A percentile compares a stretch with the other conserved stretches of the same genome.
Conservation (phyloP, 768 basidiomycete genomes). For the Leccinum uliginosum region DNA sequence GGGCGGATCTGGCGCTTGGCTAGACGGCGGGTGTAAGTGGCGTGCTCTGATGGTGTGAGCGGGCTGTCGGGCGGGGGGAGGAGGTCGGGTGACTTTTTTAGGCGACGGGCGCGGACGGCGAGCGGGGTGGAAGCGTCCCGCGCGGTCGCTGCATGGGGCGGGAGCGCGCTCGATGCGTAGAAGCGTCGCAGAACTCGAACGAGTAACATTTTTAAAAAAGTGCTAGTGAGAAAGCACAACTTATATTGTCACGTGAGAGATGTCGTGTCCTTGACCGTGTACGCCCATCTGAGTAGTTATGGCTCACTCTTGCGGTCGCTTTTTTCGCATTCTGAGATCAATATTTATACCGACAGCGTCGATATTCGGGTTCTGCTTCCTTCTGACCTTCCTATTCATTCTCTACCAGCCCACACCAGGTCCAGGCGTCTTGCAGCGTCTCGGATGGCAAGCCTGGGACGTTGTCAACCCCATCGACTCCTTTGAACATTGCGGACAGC, state of each 20-base stretch:
- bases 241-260: no score
- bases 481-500: neutral
- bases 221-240: no score
- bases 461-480: slow-evolving; percentile 37
- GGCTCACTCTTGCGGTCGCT: slow-evolving; percentile 37
- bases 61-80: slow-evolving; percentile 40
- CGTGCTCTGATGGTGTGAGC: slow-evolving; percentile 61
- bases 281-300: slow-evolving; percentile 14
- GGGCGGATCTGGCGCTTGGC: slow-evolving; percentile 47
- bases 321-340: slow-evolving; percentile 50
- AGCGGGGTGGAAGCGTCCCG: slow-evolving; percentile 68
- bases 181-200: slow-evolving; percentile 34
- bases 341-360: slow-evolving; percentile 56
- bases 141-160: slow-evolving; percentile 41
- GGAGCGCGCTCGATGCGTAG: slow-evolving; percentile 48
- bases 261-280: no score
- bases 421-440: slow-evolving; percentile 61
- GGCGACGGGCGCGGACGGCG: slow-evolving; percentile 67
- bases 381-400: slow-evolving; percentile 74
- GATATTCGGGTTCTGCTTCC: slow-evolving; percentile 60
- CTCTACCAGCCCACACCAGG: slow-evolving; percentile 77
- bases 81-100: slow-evolving; percentile 41
- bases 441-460: slow-evolving; percentile 93
- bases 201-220: no score
- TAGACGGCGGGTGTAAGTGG: slow-evolving; percentile 55